A percentile compares a stretch with the other conserved stretches of the same genome.
phyloP scores from a whole-genome alignment of 2,329 filamentous ascomycete species.

The Lachnellula subtilissima region DNA sequence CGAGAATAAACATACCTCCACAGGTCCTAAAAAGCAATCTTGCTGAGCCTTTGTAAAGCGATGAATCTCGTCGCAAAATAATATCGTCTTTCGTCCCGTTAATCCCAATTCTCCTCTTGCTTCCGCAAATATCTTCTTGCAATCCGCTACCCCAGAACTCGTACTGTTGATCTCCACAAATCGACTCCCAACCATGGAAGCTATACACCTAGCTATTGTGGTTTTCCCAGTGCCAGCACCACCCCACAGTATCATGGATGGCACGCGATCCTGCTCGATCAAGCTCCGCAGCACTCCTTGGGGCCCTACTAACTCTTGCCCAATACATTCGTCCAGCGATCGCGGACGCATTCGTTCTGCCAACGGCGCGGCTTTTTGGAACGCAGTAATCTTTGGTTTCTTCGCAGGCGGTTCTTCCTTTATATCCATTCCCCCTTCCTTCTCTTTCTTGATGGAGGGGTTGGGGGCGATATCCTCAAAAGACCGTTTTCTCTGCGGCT shows the following conservation, averaged over 20 bases:
- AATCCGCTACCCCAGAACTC: conserved; percentile 79
- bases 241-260: conserved; percentile 94
- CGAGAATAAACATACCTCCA: conserved; percentile 48
- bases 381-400: conserved; percentile 59
- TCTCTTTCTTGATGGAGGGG: conserved; percentile 8
- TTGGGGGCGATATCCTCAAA: conserved; percentile 24
- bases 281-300: conserved; percentile 79
- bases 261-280: conserved; percentile 79
- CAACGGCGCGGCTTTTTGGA: conserved; percentile 71
- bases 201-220: conserved; percentile 87
- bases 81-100: conserved; percentile 85
- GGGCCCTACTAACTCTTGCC: conserved; percentile 84
- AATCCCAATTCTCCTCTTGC: conserved; percentile 74
- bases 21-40: conserved; percentile 88
- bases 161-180: conserved; percentile 98
- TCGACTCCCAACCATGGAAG: conserved; percentile 71
- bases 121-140: conserved; percentile 86
- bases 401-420: conserved; percentile 42
- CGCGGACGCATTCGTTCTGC: conserved; percentile 90
- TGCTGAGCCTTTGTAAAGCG: conserved; percentile 74
- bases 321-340: conserved; percentile 77
- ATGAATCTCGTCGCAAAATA: conserved; percentile 82
- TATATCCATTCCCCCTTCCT: conserved; percentile 1
- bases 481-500: conserved; percentile 27
- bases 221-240: conserved; percentile 79